These are phyloP conservation scores for Graphiopsis chlorocephala DNA, from an alignment of 2,329 filamentous ascomycete genomes.

Conservation along the genomic window DNA sequence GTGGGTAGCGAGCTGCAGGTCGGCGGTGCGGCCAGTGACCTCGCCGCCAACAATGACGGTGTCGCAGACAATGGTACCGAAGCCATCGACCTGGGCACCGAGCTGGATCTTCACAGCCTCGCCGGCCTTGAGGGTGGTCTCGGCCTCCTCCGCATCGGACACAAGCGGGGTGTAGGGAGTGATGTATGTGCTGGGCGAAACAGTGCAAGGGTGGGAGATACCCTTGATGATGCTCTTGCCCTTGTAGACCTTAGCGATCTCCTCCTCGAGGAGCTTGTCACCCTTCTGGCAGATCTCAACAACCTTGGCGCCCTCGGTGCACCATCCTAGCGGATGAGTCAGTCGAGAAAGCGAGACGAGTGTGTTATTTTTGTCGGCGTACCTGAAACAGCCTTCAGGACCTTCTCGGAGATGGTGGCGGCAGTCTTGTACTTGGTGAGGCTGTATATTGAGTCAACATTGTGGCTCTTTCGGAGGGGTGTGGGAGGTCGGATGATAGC, in stretches of 20 bases:
- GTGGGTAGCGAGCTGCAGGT: conserved; percentile 85
- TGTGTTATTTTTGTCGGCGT: conserved; percentile 26
- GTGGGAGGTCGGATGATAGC: conserved; percentile 16
- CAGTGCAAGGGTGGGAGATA: conserved; percentile 88
- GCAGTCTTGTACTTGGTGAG: conserved; percentile 99
- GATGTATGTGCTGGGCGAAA: conserved; percentile 90
- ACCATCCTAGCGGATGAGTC: conserved; percentile 50
- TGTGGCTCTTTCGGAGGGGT: conserved; percentile 57
- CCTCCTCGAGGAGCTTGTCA: conserved; percentile 90
- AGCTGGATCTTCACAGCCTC: conserved; percentile 97
- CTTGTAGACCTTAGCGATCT: conserved; percentile 93
- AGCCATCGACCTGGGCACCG: conserved; percentile 97
- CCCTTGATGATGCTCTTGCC: conserved; percentile 97
- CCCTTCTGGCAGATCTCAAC: conserved; percentile 92
- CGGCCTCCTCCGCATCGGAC: conserved; percentile 82
- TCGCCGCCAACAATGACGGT: conserved; percentile 71
- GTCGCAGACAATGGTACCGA: conserved; percentile 93
- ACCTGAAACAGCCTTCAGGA: conserved; percentile 78
- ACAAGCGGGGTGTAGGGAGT: conserved; percentile 94
- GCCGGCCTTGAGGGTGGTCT: conserved; percentile 72
- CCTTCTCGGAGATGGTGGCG: conserved; percentile 91
- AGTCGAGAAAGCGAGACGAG: conserved; percentile 1
- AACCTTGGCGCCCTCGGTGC: conserved; percentile 85
- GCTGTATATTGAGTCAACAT: conserved; percentile 84
- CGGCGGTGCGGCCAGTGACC: conserved; percentile 69